A percentile compares a stretch with the other conserved stretches of the same genome.
phyloP scores from a whole-genome alignment of 257 asterid genomes.

The Jaltomata sinuosa region DNA sequence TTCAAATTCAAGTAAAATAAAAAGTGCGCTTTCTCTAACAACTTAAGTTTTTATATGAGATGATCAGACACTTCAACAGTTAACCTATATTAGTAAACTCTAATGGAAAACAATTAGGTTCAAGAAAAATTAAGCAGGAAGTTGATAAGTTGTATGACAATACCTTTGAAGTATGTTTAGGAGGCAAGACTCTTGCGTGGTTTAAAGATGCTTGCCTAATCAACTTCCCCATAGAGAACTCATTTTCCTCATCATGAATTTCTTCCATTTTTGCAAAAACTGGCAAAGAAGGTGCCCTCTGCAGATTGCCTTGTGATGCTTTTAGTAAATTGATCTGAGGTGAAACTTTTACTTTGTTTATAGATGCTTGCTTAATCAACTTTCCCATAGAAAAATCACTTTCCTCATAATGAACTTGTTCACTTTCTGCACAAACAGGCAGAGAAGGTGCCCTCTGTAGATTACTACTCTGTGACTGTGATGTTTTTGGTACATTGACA shows the following conservation, averaged over 20 bases:
- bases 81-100: background rate
- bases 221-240: constrained; percentile 49
- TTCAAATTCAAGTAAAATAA: background rate
- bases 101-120: background rate
- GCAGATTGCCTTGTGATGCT: background rate
- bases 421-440: constrained; percentile 20
- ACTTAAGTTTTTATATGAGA: background rate
- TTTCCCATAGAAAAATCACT: constrained; percentile 41
- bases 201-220: constrained; percentile 54
- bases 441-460: constrained; percentile 8
- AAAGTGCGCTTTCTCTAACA: background rate
- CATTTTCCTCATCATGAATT: constrained; percentile 21
- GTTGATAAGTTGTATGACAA: background rate
- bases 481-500: too few relatives aligned
- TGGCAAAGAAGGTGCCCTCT: constrained; percentile 22
- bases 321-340: background rate
- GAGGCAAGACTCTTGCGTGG: constrained; percentile 3
- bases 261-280: constrained; percentile 13
- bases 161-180: constrained; percentile 27
- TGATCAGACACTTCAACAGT: background rate
- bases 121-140: background rate
- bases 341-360: constrained; percentile 16
- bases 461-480: background rate
- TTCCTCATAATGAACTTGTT: constrained; percentile 25
- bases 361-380: constrained; percentile 55